phyloP scores from a whole-genome alignment of 192 early-diverging fungal genomes.

The Dispira simplex region DNA sequence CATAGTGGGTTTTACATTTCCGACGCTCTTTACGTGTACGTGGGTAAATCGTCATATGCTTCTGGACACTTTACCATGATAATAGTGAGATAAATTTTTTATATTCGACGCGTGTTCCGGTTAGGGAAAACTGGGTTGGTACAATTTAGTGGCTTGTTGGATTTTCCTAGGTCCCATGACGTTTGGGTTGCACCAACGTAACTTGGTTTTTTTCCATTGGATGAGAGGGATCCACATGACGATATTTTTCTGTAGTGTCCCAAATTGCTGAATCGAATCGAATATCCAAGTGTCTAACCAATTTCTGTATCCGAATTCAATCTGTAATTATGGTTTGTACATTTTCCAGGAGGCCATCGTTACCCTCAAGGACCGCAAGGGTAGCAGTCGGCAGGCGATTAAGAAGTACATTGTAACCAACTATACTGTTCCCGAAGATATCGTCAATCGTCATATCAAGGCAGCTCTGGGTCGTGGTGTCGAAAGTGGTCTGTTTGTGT shows the following conservation, averaged over 20 bases:
- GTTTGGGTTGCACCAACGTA: background rate
- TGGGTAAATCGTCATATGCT: too few relatives aligned
- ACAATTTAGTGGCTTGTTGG: too few relatives aligned
- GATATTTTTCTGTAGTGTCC: background rate
- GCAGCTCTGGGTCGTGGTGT: constrained; percentile 51
- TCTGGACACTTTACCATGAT: too few relatives aligned
- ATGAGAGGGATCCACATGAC: background rate
- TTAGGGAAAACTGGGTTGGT: too few relatives aligned
- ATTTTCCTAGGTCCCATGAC: background rate
- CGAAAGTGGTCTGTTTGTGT: constrained; percentile 36
- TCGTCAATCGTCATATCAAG: constrained; percentile 39
- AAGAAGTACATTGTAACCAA: constrained; percentile 69
- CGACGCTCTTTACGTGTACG: too few relatives aligned
- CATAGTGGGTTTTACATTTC: too few relatives aligned
- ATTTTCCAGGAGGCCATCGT: constrained; percentile 27
- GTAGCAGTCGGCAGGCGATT: constrained; percentile 54
- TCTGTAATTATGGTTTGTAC: background rate
- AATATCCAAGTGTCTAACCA: background rate
- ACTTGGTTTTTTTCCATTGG: background rate
- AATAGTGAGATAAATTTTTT: too few relatives aligned
- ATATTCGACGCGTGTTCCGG: too few relatives aligned
- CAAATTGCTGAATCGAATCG: background rate
- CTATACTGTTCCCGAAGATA: constrained; percentile 37
- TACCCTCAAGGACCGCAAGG: constrained; percentile 52
- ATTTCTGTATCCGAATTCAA: background rate